These are phyloP conservation scores for Solanum corneliomulleri DNA, from an alignment of 257 asterid genomes.

Conservation along the genomic window DNA sequence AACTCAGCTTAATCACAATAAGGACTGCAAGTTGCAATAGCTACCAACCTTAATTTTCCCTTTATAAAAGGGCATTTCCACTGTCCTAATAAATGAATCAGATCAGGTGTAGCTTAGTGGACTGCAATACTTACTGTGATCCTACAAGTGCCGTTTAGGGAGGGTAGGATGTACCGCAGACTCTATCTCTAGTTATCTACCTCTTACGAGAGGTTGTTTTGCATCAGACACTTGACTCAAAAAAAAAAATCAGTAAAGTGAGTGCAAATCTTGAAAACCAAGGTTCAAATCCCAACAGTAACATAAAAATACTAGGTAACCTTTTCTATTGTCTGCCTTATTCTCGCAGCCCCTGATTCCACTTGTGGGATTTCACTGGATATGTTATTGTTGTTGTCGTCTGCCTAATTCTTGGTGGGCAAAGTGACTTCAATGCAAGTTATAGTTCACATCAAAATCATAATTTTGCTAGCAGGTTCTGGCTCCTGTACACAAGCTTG, in stretches of 20 bases:
- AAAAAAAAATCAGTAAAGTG: no score
- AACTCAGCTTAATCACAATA: background rate
- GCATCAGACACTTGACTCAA: background rate
- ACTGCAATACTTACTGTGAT: background rate
- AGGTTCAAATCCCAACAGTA: background rate
- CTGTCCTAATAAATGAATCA: background rate
- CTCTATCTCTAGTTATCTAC: background rate
- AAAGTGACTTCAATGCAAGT: background rate
- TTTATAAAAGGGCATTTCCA: background rate
- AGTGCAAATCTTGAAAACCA: background rate
- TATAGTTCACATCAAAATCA: background rate
- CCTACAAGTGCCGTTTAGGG: background rate
- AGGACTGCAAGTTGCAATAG: background rate
- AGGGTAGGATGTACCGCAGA: background rate
- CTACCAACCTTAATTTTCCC: background rate
- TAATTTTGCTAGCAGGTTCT: background rate
- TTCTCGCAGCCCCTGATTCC: background rate
- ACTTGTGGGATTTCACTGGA: background rate
- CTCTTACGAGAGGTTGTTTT: background rate
- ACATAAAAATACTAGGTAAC: background rate
- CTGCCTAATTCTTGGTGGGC: background rate
- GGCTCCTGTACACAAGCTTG: background rate
- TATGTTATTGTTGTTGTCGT: background rate
- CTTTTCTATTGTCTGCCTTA: background rate
- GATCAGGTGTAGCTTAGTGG: background rate